phyloP scores from a whole-genome alignment of 768 basidiomycete genomes.

The Rhodotorula babjevae region DNA sequence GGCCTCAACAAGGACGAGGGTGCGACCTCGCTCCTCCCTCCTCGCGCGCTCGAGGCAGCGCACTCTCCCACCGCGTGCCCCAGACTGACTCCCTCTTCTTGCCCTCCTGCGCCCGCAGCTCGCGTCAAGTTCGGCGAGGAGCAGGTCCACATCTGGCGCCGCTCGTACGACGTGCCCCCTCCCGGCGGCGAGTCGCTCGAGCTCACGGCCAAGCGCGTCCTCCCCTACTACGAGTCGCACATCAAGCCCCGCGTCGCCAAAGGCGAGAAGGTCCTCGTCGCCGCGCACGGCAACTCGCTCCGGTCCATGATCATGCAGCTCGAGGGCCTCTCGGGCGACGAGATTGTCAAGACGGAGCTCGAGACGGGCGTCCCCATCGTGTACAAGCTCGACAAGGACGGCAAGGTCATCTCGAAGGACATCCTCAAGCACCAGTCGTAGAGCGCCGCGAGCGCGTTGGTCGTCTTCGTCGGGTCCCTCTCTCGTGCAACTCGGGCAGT shows the following conservation, averaged over 20 bases:
- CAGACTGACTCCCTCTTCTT: background rate
- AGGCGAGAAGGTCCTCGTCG: slow-evolving; percentile 43
- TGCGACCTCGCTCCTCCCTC: background rate
- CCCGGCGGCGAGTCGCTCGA: slow-evolving; percentile 43
- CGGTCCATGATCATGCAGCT: slow-evolving; percentile 42
- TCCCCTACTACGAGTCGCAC: slow-evolving; percentile 43
- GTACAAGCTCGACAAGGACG: slow-evolving; percentile 38
- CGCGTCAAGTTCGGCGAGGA: slow-evolving; percentile 42
- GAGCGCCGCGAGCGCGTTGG: no score
- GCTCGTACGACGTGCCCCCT: slow-evolving; percentile 42
- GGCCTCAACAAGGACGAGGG: slow-evolving; percentile 44
- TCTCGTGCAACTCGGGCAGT: no score
- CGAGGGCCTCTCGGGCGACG: slow-evolving; percentile 38
- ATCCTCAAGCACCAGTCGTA: slow-evolving; percentile 30
- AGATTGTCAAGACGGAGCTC: slow-evolving; percentile 41
- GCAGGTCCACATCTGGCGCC: slow-evolving; percentile 44
- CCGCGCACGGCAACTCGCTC: slow-evolving; percentile 44
- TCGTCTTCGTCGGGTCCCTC: no score
- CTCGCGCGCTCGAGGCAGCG: background rate
- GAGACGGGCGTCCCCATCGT: slow-evolving; percentile 42
- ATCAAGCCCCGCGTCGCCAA: slow-evolving; percentile 38
- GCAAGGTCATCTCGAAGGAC: slow-evolving; percentile 39
- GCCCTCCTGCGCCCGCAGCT: background rate
- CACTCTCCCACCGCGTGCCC: no score
- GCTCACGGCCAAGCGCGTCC: slow-evolving; percentile 41